Evolutionary conservation across 2,329 filamentous ascomycete species (phyloP).

Genomic region (Stemphylium lycopersici): DNA sequence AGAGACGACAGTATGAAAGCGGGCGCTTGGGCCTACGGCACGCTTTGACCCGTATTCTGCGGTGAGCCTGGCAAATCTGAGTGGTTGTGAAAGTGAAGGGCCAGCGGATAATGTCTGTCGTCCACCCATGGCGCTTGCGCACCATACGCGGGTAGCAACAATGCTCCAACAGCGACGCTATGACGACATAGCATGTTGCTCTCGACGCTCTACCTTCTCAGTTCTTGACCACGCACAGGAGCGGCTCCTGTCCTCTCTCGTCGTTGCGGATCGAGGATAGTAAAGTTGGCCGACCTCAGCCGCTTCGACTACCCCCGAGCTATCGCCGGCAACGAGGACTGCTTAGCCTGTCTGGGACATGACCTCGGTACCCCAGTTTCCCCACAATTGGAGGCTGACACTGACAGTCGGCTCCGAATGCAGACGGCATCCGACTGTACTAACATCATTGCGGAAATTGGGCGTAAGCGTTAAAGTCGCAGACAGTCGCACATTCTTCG

Average conservation of each 20-base stretch:
- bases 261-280: not conserved
- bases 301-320: not conserved
- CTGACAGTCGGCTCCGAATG: not conserved
- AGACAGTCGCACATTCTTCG: not conserved
- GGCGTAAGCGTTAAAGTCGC: constrained; percentile 4
- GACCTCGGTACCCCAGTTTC: constrained; percentile 25
- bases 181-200: not conserved
- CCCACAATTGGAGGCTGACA: constrained; percentile 14
- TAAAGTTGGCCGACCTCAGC: not conserved
- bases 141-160: not conserved
- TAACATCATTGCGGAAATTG: constrained; percentile 4
- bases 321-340: not conserved
- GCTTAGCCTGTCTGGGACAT: constrained; percentile 8
- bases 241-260: not conserved
- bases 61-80: not conserved
- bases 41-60: not conserved
- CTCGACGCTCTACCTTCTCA: too few species aligned
- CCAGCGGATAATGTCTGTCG: not conserved
- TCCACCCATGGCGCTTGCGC: not conserved
- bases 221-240: not conserved
- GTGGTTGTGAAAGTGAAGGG: constrained; percentile 13
- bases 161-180: not conserved
- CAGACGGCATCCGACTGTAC: constrained; percentile 5
- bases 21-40: not conserved
- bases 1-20: not conserved